Evolutionary conservation across 257 asterid species (phyloP).

Genomic region (Scutellaria baicalensis): DNA sequence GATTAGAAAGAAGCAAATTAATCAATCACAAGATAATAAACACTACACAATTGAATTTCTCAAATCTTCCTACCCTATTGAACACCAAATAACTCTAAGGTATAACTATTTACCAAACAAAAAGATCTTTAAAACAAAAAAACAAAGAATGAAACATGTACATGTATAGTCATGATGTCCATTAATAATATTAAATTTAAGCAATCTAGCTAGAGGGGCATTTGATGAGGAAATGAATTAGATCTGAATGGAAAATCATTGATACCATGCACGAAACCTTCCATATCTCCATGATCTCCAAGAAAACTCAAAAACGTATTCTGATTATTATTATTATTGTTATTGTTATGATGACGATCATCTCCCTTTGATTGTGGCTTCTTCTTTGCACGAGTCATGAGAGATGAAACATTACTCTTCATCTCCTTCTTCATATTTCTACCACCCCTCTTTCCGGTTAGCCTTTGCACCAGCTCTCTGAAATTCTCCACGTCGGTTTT

Average conservation of each 20-base stretch:
- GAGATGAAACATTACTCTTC: not conserved
- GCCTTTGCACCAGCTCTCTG: conserved; percentile 55
- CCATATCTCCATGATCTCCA: conserved; percentile 54
- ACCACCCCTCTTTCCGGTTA: conserved; percentile 40
- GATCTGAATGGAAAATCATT: conserved; percentile 41
- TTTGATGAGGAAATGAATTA: not conserved
- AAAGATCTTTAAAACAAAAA: too few species aligned
- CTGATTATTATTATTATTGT: not conserved
- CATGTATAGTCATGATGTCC: not conserved
- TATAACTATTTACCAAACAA: too few species aligned
- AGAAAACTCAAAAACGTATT: conserved; percentile 37
- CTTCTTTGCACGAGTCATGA: not conserved
- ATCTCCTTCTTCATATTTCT: not conserved
- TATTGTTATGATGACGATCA: too few species aligned
- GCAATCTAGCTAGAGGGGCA: conserved; percentile 1
- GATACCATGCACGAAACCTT: conserved; percentile 42
- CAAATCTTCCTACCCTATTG: too few species aligned
- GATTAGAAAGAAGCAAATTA: too few species aligned
- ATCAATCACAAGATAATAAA: too few species aligned
- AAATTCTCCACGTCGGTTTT: conserved; percentile 54
- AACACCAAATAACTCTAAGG: too few species aligned
- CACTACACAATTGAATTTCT: too few species aligned
- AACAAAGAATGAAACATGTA: too few species aligned
- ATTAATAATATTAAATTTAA: not conserved
- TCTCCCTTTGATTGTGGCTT: not conserved